These are phyloP conservation scores for Kodamaea arcana DNA, from an alignment of 1,139 yeast species.

Conservation along the genomic window DNA sequence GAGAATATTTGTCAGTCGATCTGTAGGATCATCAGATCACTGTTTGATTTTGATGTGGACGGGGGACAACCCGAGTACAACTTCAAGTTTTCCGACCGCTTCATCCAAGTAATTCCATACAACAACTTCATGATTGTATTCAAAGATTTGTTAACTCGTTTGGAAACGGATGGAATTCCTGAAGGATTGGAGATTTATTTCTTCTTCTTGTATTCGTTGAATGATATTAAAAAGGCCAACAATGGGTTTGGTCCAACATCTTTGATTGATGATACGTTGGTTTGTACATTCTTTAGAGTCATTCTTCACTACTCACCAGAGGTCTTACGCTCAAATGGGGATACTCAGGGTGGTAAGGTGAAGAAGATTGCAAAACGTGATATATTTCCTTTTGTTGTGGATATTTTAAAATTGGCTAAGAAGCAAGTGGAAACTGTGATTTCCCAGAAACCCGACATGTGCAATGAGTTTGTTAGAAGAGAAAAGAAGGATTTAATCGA, in stretches of 20 bases:
- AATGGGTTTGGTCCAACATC: constrained; percentile 84
- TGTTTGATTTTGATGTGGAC: constrained; percentile 21
- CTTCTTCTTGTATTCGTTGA: constrained; percentile 48
- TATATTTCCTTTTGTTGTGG: constrained; percentile 39
- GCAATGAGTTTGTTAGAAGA: constrained; percentile 25
- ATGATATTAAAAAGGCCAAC: constrained; percentile 66
- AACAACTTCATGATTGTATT: constrained; percentile 44
- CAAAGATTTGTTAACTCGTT: constrained; percentile 26
- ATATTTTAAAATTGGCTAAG: constrained; percentile 27
- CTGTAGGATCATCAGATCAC: constrained; percentile 47
- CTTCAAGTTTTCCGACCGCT: constrained; percentile 55
- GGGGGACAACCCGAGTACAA: constrained; percentile 23
- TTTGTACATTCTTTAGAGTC: constrained; percentile 55
- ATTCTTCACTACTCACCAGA: constrained; percentile 24
- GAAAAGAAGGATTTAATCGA: background rate
- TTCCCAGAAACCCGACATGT: constrained; percentile 29
- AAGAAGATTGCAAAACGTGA: constrained; percentile 45
- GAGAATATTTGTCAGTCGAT: constrained; percentile 48
- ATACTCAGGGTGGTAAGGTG: constrained; percentile 18
- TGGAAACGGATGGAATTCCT: constrained; percentile 30
- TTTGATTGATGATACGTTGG: constrained; percentile 68
- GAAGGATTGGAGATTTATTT: constrained; percentile 28
- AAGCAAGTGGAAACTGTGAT: constrained; percentile 29
- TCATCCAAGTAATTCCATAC: constrained; percentile 44
- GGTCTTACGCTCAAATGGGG: constrained; percentile 4